Percentiles rank a stretch among this genome's conserved stretches.
Conservation (phyloP, 2,329 filamentous ascomycete genomes). For the Arthrobotrys musiformis region DNA sequence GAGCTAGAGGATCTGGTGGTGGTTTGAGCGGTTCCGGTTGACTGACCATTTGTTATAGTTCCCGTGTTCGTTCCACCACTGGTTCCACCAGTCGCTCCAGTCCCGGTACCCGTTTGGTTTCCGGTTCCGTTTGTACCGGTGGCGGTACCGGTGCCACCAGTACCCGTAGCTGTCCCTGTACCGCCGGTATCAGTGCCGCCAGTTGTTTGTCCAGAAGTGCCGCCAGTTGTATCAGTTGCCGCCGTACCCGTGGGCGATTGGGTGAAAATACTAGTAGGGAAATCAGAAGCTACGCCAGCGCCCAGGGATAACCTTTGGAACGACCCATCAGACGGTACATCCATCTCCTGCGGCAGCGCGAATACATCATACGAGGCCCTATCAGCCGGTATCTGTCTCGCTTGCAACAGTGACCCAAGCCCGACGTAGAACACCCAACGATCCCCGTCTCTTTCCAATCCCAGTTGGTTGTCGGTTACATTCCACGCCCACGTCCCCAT, state of each 20-base stretch:
- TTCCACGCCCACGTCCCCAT: conserved; percentile 5
- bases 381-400: not conserved
- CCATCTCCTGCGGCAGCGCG: not conserved
- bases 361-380: not conserved
- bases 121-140: not conserved
- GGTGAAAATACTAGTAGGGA: conserved; percentile 1
- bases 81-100: no score
- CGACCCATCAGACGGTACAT: not conserved
- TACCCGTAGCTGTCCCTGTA: not conserved
- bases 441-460: not conserved
- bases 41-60: not conserved
- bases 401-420: not conserved
- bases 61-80: not conserved
- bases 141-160: not conserved
- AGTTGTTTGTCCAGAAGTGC: not conserved
- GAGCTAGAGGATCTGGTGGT: not conserved
- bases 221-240: not conserved
- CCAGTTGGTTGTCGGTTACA: not conserved
- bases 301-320: not conserved
- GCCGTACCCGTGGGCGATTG: not conserved
- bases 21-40: not conserved
- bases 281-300: not conserved
- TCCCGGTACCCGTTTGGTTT: not conserved
- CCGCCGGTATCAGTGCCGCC: not conserved
- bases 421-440: conserved; percentile 1